Evolutionary conservation across 1,139 yeast genomes (phyloP), one percentile per base, ranked within the genome.

Genomic region (Saccharomyces pastorianus): DNA sequence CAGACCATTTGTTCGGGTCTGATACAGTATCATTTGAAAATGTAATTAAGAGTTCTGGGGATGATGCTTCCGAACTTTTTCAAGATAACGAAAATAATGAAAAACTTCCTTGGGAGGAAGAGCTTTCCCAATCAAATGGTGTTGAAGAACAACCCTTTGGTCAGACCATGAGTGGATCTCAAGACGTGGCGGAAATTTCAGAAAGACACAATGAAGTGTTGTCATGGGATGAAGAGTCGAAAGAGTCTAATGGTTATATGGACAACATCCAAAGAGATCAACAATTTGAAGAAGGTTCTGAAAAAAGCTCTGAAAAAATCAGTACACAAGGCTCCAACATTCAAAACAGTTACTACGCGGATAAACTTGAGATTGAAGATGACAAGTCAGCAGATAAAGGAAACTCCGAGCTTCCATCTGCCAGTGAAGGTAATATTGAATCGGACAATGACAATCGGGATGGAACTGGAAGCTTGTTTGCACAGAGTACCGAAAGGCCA

Each of bases 1-100:
- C 38, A 32, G 61, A 57, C 38, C 60, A 59, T 23, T 58, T 64
- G 38, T 60, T 62, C 51, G 54, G 50, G n/a, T 53, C 38, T 32
- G 38, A 3, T 32, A 32, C 2, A 13, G 38, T 1, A 32, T 13
- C 14, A 32, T 13, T 13, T 32, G 38, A 32, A 32, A 4, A 32
- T 32, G 38, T 4, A 13, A 32, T 4, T 13, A n/a, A 32, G 14
- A 32, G 6, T 32, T 44, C 47, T 6, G 47, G 8, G 28, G 28
- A 44, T 44, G 46, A 9, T 28, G 32, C 42, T 27, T 20, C 34
- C 25, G 47, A 20, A 34, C 13, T 26, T 6, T 34, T 27, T 13
- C 27, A 48, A 38, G n/a, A 17, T 7, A 29, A 32, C 13, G 46
- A 41, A 14, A 29, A 38, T 23, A 20, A 38, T 32, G 55, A 49